Conservation (phyloP, 208 protist genomes). For the Vickermania spadyakhi region DNA sequence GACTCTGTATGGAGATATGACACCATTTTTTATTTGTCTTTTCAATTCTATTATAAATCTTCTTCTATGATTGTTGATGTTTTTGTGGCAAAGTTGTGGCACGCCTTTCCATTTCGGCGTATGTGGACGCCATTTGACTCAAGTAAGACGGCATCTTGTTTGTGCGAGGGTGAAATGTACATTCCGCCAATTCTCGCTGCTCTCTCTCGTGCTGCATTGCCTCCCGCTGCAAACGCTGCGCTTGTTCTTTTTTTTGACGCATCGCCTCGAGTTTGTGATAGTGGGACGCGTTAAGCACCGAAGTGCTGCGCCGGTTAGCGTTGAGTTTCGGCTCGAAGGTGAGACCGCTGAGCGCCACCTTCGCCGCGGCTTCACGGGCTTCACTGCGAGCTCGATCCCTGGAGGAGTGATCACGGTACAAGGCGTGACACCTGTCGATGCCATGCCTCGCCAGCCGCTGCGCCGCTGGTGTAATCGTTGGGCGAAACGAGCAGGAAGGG, state of each 20-base stretch:
- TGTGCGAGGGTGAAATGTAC: conserved; percentile 59
- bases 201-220: conserved; percentile 17
- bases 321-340: conserved; percentile 32
- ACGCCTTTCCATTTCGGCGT: conserved; percentile 51
- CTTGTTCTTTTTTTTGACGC: conserved; percentile 13
- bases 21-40: too few relatives aligned
- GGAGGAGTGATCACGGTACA: conserved; percentile 24
- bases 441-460: not conserved
- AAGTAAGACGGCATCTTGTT: conserved; percentile 64
- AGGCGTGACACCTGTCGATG: not conserved
- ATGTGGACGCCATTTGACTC: conserved; percentile 56
- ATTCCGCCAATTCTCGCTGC: conserved; percentile 22
- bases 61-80: too few relatives aligned
- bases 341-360: conserved; percentile 20
- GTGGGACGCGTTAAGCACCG: conserved; percentile 37
- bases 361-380: conserved; percentile 25
- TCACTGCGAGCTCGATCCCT: conserved; percentile 8
- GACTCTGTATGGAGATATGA: too few relatives aligned
- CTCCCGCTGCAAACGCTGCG: conserved; percentile 11
- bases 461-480: conserved; percentile 24
- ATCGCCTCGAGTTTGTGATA: conserved; percentile 29
- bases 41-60: too few relatives aligned
- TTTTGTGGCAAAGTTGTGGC: too few relatives aligned
- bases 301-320: conserved; percentile 32
- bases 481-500: conserved; percentile 75